Percentiles rank a stretch among this genome's conserved stretches.
phyloP scores from a whole-genome alignment of 1,139 yeast species.

The Suhomyces chickasaworum region DNA sequence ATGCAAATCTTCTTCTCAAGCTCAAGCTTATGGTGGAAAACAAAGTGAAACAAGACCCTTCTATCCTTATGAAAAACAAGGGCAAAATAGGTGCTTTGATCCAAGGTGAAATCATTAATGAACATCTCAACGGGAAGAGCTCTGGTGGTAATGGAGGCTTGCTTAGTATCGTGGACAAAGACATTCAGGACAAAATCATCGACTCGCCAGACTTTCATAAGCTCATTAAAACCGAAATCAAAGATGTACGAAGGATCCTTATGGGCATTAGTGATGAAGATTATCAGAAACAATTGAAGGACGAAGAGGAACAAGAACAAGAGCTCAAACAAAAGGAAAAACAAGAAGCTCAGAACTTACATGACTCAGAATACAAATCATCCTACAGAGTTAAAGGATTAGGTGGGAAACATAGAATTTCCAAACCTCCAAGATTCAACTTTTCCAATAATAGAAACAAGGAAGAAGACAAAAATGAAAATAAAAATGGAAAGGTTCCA shows the following conservation, averaged over 20 bases:
- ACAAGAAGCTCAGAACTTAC: constrained; percentile 5
- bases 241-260: constrained; percentile 35
- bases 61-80: constrained; percentile 49
- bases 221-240: constrained; percentile 34
- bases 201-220: constrained; percentile 47
- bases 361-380: constrained; percentile 20
- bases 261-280: constrained; percentile 48
- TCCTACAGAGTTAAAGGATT: constrained; percentile 32
- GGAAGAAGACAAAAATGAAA: constrained; percentile 13
- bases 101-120: constrained; percentile 49
- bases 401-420: constrained; percentile 23
- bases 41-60: constrained; percentile 52
- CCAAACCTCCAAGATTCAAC: constrained; percentile 38
- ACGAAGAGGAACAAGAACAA: constrained; percentile 15
- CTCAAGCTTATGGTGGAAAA: constrained; percentile 47
- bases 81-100: constrained; percentile 57
- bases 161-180: constrained; percentile 47
- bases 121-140: constrained; percentile 14
- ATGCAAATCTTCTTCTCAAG: constrained; percentile 42
- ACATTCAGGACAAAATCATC: constrained; percentile 48
- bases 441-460: constrained; percentile 17
- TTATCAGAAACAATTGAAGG: constrained; percentile 28
- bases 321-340: constrained; percentile 9
- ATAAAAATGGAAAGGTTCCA: constrained; percentile 16
- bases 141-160: constrained; percentile 15